Conservation (phyloP, 2,329 filamentous ascomycete genomes). For the Ampelomyces quisqualis region DNA sequence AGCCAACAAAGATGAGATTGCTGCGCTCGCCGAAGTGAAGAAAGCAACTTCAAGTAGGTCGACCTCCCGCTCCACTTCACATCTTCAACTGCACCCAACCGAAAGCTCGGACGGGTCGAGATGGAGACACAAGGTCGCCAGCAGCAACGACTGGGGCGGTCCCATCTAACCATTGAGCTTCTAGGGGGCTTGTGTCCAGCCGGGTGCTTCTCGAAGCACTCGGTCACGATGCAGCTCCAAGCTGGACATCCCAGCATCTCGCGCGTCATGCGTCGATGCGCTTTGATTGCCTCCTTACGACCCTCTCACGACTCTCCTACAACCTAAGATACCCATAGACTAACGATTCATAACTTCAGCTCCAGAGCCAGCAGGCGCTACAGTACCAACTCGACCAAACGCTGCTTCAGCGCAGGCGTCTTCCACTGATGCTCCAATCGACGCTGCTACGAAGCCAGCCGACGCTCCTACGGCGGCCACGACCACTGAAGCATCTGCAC, state of each 20-base stretch:
- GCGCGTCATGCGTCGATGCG: no score
- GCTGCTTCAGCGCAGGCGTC: slow-evolving; percentile 24
- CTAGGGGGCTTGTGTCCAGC: no score
- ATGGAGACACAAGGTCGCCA: slow-evolving; percentile 22
- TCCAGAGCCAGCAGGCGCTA: slow-evolving; percentile 37
- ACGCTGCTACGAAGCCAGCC: not conserved
- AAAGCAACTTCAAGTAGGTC: slow-evolving; percentile 40
- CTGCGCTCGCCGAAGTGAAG: slow-evolving; percentile 36
- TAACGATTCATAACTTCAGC: slow-evolving; percentile 27
- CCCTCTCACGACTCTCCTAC: slow-evolving; percentile 5
- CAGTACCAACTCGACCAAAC: slow-evolving; percentile 32
- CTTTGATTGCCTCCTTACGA: not conserved
- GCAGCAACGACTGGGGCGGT: slow-evolving; percentile 7
- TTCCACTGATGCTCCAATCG: not conserved
- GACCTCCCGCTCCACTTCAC: slow-evolving; percentile 13
- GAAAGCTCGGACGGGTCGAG: slow-evolving; percentile 21
- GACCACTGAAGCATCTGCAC: slow-evolving; percentile 14
- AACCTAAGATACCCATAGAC: slow-evolving; percentile 24
- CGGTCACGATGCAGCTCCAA: no score
- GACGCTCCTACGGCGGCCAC: slow-evolving; percentile 14
- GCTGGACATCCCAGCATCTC: slow-evolving; percentile 3
- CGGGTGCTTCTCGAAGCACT: no score
- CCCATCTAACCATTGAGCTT: slow-evolving; percentile 7
- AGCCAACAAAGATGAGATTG: slow-evolving; percentile 30
- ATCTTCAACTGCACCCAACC: slow-evolving; percentile 7